Conservation (phyloP, 164 flowering plant species). For the Vitis labrusca region DNA sequence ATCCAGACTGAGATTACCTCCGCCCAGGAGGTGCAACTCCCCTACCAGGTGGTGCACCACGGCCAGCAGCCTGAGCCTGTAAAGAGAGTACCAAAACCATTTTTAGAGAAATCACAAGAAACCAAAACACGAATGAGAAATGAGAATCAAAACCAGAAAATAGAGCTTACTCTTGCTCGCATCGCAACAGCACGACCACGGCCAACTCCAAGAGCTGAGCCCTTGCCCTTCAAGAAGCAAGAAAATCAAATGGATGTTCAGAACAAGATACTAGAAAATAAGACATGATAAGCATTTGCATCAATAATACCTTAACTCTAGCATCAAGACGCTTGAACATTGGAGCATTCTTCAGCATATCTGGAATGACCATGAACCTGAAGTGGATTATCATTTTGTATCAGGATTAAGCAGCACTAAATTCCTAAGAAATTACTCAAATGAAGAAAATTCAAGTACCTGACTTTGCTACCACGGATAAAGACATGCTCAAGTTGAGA, state of each 20-base stretch:
- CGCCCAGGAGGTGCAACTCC: no score
- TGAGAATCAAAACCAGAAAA: no score
- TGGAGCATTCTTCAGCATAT: slow-evolving; percentile 99
- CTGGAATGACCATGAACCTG: slow-evolving; percentile 97
- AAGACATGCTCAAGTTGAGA: slow-evolving; percentile 97
- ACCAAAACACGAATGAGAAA: no score
- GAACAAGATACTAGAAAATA: background rate
- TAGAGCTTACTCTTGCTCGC: slow-evolving; percentile 69
- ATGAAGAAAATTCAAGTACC: slow-evolving; percentile 33
- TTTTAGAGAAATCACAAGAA: no score
- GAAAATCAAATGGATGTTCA: slow-evolving; percentile 1
- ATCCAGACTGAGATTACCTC: no score
- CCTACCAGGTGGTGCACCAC: no score
- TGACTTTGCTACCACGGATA: slow-evolving; percentile 97
- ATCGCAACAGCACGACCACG: slow-evolving; percentile 90
- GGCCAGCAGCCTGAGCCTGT: slow-evolving; percentile 4
- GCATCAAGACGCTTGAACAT: slow-evolving; percentile 97
- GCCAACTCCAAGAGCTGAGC: slow-evolving; percentile 79
- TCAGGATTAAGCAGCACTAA: no score
- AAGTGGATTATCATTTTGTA: no score
- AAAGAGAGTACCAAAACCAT: no score
- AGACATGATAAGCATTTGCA: background rate
- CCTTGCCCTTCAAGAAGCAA: slow-evolving; percentile 61
- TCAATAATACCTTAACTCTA: slow-evolving; percentile 67
- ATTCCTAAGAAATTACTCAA: no score